Evolutionary conservation across 805 yeast species (phyloP).

Genomic region (Wickerhamomyces chambardii): DNA sequence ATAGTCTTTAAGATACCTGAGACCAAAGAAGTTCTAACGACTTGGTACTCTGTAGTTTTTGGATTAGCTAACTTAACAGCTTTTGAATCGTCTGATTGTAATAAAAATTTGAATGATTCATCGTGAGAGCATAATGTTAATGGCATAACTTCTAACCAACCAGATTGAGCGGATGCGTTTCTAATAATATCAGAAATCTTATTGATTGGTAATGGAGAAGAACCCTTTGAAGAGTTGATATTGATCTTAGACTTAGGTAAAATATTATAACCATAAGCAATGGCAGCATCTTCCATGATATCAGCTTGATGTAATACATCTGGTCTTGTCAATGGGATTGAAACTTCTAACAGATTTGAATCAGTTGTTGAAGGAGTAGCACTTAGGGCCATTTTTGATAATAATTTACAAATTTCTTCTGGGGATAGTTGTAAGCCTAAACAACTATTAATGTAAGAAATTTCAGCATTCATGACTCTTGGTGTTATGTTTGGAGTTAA

Average conservation of each 20-base stretch:
- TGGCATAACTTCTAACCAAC: slow-evolving; percentile 95
- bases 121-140: slow-evolving; percentile 93
- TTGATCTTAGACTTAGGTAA: slow-evolving; percentile 72
- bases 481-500: slow-evolving; percentile 65
- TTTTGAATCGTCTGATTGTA: slow-evolving; percentile 61
- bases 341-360: slow-evolving; percentile 28
- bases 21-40: slow-evolving; percentile 87
- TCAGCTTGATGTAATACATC: slow-evolving; percentile 97
- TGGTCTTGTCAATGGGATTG: slow-evolving; percentile 91
- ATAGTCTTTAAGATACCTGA: slow-evolving; percentile 95
- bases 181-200: slow-evolving; percentile 87
- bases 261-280: slow-evolving; percentile 91
- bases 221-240: slow-evolving; percentile 67
- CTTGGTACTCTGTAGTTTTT: slow-evolving; percentile 94
- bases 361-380: slow-evolving; percentile 45
- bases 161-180: slow-evolving; percentile 85
- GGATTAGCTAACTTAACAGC: slow-evolving; percentile 95
- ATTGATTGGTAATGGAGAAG: slow-evolving; percentile 85
- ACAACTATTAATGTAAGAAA: slow-evolving; percentile 83
- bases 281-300: slow-evolving; percentile 97
- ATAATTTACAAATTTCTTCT: slow-evolving; percentile 56
- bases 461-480: slow-evolving; percentile 65
- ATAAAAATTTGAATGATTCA: slow-evolving; percentile 87
- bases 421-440: slow-evolving; percentile 73
- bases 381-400: slow-evolving; percentile 72